Evolutionary conservation across 495 filamentous ascomycete genomes (phyloP).

Genomic region (Aspergillus diversus): DNA sequence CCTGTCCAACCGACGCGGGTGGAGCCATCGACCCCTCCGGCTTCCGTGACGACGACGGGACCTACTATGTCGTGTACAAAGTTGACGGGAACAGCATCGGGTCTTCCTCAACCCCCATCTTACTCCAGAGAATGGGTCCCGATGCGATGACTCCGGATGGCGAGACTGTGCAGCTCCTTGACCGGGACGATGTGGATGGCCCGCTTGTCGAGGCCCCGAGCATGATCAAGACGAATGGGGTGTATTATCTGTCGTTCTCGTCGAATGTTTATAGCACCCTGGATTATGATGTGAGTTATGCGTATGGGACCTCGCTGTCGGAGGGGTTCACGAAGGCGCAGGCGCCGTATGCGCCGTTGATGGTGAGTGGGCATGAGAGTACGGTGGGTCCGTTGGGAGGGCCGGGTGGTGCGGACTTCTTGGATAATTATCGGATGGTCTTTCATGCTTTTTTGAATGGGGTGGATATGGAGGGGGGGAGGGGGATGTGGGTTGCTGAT

Average conservation of each 20-base stretch:
- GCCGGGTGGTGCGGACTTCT: neutral
- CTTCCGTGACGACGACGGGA: slow-evolving; percentile 54
- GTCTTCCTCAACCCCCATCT: slow-evolving; percentile 52
- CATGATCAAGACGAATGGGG: slow-evolving; percentile 46
- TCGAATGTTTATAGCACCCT: slow-evolving; percentile 57
- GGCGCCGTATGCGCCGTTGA: neutral
- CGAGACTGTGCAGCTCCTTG: slow-evolving; percentile 53
- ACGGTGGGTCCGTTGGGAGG: neutral
- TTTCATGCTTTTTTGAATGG: neutral
- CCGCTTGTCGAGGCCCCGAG: slow-evolving; percentile 41
- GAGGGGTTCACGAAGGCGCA: neutral
- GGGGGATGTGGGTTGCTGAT: neutral
- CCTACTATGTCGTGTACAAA: slow-evolving; percentile 61
- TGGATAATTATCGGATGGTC: neutral
- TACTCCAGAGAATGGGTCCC: slow-evolving; percentile 56
- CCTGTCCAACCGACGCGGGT: slow-evolving; percentile 53
- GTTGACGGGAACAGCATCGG: slow-evolving; percentile 60
- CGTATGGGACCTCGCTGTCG: slow-evolving; percentile 18
- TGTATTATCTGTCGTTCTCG: slow-evolving; percentile 65
- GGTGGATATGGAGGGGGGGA: neutral
- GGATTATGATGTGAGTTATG: slow-evolving; percentile 59
- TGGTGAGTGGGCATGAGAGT: neutral
- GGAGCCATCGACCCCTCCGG: slow-evolving; percentile 62
- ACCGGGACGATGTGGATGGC: slow-evolving; percentile 51
- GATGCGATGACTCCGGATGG: slow-evolving; percentile 58